Evolutionary conservation across 768 basidiomycete species (phyloP), one percentile per base, ranked within the genome.

Genomic region (Terana coerulea): DNA sequence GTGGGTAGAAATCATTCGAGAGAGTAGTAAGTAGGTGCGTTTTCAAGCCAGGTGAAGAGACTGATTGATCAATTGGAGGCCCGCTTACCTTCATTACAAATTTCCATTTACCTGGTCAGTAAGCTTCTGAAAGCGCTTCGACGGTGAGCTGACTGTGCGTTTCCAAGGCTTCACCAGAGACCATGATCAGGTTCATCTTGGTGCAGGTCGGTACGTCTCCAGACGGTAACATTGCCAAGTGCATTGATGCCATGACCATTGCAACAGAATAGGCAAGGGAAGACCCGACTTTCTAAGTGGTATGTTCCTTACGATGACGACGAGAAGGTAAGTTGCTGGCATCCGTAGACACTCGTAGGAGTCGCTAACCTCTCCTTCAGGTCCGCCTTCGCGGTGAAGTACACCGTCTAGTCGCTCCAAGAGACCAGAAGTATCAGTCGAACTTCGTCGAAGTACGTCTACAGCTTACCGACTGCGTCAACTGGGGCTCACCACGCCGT

Each of bases 221-320:
- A 19, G n/a, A 47, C 3, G 11, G 25, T 5, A n/a, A 11, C 22
- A 11, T 11, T 26, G 7, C 15, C 0, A 42, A 28, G 26, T 47
- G 10, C 29, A 12, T 21, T 39, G 26, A 25, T 36, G 31, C n/a
- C 26, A 29, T 15, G 26, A 39, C 29, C 19, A 31, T 17, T 39
- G 56, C 54, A n/a, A n/a, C 59, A 98, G 94, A 98, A 98, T 67
- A 84, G 95, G 34, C 97, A 99, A 73, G 97, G 97, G 15, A 99
- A 99, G 74, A 98, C 95, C 3, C 78, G 97, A 50, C 69, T 98
- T 44, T 94, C 92, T 9, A 98, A 98, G 70, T 99, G 95, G 95
- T 98, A 98, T 73, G 91, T 91, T 24, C 97, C 97, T 1, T 98
- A 94, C 60, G 95, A 98, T 61, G 97, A 99, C 64, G 97, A 99